Conservation (phyloP, 306 rosid species). For the Trifolium fragiferum region DNA sequence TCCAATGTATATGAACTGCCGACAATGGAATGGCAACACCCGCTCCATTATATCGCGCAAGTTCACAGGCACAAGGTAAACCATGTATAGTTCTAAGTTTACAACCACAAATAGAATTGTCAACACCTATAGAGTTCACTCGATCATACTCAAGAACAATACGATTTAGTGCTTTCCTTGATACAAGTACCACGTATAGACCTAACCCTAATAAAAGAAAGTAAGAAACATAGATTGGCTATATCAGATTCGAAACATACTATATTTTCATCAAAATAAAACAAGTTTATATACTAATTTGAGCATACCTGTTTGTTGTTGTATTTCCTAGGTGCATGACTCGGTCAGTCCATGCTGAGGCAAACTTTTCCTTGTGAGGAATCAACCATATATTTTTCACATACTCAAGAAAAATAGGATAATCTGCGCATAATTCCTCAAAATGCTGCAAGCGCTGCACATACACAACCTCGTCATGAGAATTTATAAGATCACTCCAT, state of each 20-base stretch:
- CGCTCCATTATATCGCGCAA: neutral
- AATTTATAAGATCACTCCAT: conserved; percentile 14
- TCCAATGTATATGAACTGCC: neutral
- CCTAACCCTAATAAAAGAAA: conserved; percentile 15
- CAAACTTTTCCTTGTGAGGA: conserved; percentile 19
- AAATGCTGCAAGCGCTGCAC: neutral
- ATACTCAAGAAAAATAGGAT: neutral
- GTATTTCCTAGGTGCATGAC: conserved; percentile 6
- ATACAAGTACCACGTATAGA: neutral
- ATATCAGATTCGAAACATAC: neutral
- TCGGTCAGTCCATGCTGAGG: neutral
- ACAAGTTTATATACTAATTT: neutral
- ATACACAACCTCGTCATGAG: neutral
- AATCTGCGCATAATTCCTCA: neutral
- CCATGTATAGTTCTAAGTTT: neutral
- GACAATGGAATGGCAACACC: neutral
- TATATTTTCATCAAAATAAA: neutral
- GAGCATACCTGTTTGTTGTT: conserved; percentile 6
- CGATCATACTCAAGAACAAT: neutral
- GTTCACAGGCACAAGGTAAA: conserved; percentile 4
- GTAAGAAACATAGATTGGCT: neutral
- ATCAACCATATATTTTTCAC: neutral
- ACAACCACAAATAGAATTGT: neutral
- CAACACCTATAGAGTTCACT: neutral
- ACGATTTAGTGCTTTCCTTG: neutral